Conservation (phyloP, 2,329 filamentous ascomycete species). For the Exophiala phaeomuriformis region DNA sequence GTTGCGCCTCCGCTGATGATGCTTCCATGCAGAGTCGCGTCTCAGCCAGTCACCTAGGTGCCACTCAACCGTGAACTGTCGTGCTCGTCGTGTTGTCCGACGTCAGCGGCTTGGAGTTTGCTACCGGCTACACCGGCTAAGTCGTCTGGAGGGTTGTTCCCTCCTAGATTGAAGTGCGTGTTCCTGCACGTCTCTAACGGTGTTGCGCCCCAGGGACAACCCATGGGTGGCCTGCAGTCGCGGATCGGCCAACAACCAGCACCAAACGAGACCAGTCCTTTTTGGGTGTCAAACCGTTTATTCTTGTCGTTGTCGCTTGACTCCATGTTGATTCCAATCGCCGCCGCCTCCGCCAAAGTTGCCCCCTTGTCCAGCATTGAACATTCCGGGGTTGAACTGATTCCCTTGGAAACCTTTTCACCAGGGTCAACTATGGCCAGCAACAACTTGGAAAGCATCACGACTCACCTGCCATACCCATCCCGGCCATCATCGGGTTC, state of each 20-base stretch:
- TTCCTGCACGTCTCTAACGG: too few species aligned
- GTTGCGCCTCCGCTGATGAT: too few species aligned
- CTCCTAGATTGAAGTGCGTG: too few species aligned
- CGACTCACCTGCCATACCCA: conserved; percentile 45
- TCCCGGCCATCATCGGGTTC: conserved; percentile 51
- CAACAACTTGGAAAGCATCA: neutral
- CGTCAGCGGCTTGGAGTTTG: too few species aligned
- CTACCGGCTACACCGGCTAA: too few species aligned
- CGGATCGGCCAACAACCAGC: neutral
- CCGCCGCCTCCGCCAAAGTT: conserved; percentile 35
- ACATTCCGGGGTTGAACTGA: conserved; percentile 67
- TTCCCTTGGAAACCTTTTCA: conserved; percentile 16
- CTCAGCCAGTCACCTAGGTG: too few species aligned
- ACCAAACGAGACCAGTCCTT: neutral
- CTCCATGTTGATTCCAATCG: conserved; percentile 71
- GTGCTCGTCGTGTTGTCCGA: too few species aligned
- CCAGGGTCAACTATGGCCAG: too few species aligned
- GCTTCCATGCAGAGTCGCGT: too few species aligned
- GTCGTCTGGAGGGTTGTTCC: too few species aligned
- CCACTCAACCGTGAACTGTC: too few species aligned
- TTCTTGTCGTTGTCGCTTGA: conserved; percentile 71
- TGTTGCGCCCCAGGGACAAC: too few species aligned
- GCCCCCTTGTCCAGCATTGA: conserved; percentile 44
- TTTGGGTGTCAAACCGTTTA: conserved; percentile 28
- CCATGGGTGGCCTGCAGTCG: neutral